Conservation (phyloP, 2,329 filamentous ascomycete species). For the Diaporthe citriasiana region DNA sequence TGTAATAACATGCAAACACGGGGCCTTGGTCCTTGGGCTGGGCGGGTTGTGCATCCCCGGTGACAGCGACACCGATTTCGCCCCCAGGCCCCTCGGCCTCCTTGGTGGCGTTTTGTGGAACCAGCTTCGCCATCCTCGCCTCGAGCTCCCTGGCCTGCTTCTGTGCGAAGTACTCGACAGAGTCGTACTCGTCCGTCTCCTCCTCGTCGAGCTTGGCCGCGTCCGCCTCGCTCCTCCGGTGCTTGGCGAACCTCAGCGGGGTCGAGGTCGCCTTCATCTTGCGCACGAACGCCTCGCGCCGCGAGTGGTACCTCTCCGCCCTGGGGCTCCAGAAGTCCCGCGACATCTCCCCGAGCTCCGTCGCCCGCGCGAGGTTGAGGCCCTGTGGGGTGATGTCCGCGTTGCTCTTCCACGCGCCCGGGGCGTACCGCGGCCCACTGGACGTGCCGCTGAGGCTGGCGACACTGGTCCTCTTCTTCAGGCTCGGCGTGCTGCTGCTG, state of each 20-base stretch:
- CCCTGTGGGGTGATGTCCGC: slow-evolving; percentile 51
- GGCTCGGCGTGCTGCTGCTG: slow-evolving; percentile 24
- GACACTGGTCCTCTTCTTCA: slow-evolving; percentile 19
- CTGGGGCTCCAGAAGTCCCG: slow-evolving; percentile 59
- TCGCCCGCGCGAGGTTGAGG: slow-evolving; percentile 52
- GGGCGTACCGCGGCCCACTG: slow-evolving; percentile 32
- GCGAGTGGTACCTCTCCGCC: slow-evolving; percentile 54
- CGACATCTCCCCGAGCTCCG: slow-evolving; percentile 57
- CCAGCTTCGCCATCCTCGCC: neutral
- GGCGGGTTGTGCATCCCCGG: slow-evolving; percentile 3
- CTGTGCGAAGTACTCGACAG: slow-evolving; percentile 46
- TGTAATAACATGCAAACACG: slow-evolving; percentile 40
- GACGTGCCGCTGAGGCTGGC: slow-evolving; percentile 1
- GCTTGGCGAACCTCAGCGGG: slow-evolving; percentile 56
- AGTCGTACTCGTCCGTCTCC: slow-evolving; percentile 54
- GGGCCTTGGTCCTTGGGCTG: slow-evolving; percentile 20
- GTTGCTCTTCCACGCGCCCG: slow-evolving; percentile 52
- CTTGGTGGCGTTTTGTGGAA: neutral
- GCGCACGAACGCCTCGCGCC: slow-evolving; percentile 56
- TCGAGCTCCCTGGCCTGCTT: slow-evolving; percentile 28
- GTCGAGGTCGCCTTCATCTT: slow-evolving; percentile 55
- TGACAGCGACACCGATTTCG: slow-evolving; percentile 25
- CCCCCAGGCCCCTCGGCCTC: neutral
- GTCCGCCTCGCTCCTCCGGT: slow-evolving; percentile 48
- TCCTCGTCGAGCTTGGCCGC: slow-evolving; percentile 52